Base-by-base conservation (phyloP, 305 asterid genomes). In the Fraxinus platypoda region DNA sequence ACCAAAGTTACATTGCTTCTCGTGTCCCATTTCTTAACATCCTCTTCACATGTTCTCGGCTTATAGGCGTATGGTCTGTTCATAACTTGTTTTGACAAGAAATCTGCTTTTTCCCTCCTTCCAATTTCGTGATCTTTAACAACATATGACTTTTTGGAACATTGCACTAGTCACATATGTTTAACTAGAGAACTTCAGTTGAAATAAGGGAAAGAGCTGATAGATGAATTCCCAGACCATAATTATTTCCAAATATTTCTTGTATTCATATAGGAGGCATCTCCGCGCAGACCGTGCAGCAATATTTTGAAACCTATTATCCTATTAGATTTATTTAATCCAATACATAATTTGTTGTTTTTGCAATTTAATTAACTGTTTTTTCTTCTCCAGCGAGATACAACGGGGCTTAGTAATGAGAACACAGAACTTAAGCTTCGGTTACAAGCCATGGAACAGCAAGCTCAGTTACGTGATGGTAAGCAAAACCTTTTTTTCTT, bases 401-500 rank as follows among this genome's bases (percentile, higher is more conserved):
- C 97, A 17, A 82, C 94, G 0, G 97, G 96, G 66, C 88, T 93
- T 77, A 87, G 91, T 46, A 91, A 87, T 34, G 98, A 94, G 85
- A 94, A 94, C 84, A 90, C 97, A 46, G 96, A 93, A 89, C 98
- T 94, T 84, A 94, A 94, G 91, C 92, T 94, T 79, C 91, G 96
- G 78, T 87, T 94, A 84, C 98, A 93, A 88, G 94, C 98, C 82
- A 94, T 94, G 97, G 97, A 94, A 90, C 98, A 94, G 79, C 98
- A 94, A 89, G 98, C 98, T 87, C 97, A 94, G 79, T 78, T 94
- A 83, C 98, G 97, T n/a, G 97, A 94, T 81, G 96, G 98, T 94
- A 90, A 31, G 86, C 77, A 15, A 70, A 72, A 54, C 73, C 33
- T 46, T 6, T 31, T 33, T 54, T 71, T 23, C 12, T 37, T 75